Evolutionary conservation across 192 early-diverging fungal species (phyloP).

Genomic region (Oehlia diaphana): DNA sequence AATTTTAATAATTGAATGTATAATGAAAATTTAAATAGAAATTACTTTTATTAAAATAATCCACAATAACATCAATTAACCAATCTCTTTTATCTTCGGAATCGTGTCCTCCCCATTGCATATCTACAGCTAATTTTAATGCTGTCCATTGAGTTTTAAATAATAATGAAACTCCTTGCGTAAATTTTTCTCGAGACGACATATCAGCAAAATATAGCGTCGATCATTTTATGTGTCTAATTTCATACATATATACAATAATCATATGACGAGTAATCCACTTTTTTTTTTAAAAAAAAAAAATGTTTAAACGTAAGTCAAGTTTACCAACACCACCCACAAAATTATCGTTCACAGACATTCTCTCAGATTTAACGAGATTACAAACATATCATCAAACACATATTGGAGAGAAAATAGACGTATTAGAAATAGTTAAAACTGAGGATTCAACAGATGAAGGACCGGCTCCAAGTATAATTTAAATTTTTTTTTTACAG

Average conservation of each 20-base stretch:
- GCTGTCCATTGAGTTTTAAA: constrained; percentile 60
- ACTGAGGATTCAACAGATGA: neutral
- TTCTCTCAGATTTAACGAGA: constrained; percentile 6
- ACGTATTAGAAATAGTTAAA: constrained; percentile 11
- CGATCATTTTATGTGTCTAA: too few species aligned
- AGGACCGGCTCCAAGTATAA: neutral
- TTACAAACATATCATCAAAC: constrained; percentile 12
- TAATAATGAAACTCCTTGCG: neutral
- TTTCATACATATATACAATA: too few species aligned
- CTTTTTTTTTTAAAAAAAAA: neutral
- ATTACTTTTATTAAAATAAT: constrained; percentile 61
- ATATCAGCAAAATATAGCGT: too few species aligned
- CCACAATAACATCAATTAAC: constrained; percentile 64
- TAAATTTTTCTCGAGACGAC: neutral
- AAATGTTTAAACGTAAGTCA: constrained; percentile 13
- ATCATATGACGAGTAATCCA: too few species aligned
- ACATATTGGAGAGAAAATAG: constrained; percentile 2
- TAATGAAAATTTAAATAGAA: neutral
- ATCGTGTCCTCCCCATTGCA: constrained; percentile 69
- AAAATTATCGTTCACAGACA: neutral
- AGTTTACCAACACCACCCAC: neutral
- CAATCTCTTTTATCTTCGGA: constrained; percentile 68
- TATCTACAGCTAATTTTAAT: constrained; percentile 67
- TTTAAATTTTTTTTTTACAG: too few species aligned
- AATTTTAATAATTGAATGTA: neutral